Evolutionary conservation across 2,329 filamentous ascomycete genomes (phyloP).

Genomic region (Aspergillus sclerotialis): DNA sequence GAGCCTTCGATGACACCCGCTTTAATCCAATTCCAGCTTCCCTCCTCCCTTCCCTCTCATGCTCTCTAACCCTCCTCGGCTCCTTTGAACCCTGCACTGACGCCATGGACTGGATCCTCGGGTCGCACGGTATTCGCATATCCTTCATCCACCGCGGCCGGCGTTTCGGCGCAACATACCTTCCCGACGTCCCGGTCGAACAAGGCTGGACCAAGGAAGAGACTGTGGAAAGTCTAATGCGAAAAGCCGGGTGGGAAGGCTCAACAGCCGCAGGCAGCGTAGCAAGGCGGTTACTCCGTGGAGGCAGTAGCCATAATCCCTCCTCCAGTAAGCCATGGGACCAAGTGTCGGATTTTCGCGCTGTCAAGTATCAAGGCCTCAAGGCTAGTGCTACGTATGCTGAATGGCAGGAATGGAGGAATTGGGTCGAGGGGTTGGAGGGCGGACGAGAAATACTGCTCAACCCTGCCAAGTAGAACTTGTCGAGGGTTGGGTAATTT

Average conservation of each 20-base stretch:
- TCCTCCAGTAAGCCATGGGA: constrained; percentile 52
- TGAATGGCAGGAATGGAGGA: constrained; percentile 73
- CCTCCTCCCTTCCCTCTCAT: constrained; percentile 42
- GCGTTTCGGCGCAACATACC: constrained; percentile 77
- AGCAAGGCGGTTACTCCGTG: constrained; percentile 31
- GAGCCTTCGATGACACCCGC: constrained; percentile 57
- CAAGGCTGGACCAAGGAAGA: constrained; percentile 96
- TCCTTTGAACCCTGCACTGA: constrained; percentile 71
- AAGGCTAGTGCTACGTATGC: constrained; percentile 63
- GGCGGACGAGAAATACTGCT: constrained; percentile 21
- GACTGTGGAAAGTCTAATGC: constrained; percentile 79
- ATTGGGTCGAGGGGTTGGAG: constrained; percentile 51
- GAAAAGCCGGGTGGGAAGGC: constrained; percentile 88
- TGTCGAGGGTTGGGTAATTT: not conserved
- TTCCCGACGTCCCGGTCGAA: constrained; percentile 85
- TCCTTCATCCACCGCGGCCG: constrained; percentile 68
- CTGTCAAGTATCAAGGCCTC: constrained; percentile 80
- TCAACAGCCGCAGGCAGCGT: constrained; percentile 32
- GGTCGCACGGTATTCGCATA: constrained; percentile 79
- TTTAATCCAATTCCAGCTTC: constrained; percentile 50
- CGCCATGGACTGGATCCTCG: constrained; percentile 77
- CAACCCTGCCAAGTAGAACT: not conserved
- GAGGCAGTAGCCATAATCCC: constrained; percentile 12
- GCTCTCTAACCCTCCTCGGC: constrained; percentile 73
- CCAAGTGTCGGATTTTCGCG: constrained; percentile 64